Percentiles rank a stretch among this genome's conserved stretches.
phyloP scores from a whole-genome alignment of 31 red algal species.

The Endocladia muricata region DNA sequence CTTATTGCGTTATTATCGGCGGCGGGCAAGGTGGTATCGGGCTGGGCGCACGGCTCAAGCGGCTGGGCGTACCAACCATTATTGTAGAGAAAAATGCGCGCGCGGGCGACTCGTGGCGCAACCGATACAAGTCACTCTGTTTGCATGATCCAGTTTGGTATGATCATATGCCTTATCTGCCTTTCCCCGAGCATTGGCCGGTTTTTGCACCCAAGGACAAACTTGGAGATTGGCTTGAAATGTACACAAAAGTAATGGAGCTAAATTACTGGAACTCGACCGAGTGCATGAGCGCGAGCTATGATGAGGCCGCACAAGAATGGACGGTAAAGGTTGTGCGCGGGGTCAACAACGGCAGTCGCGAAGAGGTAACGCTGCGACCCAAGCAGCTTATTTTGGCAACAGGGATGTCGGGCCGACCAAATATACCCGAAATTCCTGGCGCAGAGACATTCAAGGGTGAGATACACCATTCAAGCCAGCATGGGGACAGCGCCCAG shows the following conservation, averaged over 20 bases:
- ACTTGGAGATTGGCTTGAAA: slow-evolving; percentile 2
- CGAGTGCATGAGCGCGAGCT: not conserved
- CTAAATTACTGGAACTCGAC: slow-evolving; percentile 7
- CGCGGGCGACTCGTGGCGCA: not conserved
- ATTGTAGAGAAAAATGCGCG: not conserved
- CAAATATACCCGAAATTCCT: slow-evolving; percentile 1
- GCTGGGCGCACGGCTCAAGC: slow-evolving; percentile 4
- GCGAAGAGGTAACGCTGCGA: not conserved
- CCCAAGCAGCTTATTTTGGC: slow-evolving; percentile 6
- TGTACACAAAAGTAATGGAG: not conserved
- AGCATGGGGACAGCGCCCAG: not conserved
- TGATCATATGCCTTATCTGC: slow-evolving; percentile 10
- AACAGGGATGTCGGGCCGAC: slow-evolving; percentile 6
- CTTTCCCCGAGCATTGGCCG: slow-evolving; percentile 8
- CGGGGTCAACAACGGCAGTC: not conserved
- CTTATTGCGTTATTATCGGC: not conserved
- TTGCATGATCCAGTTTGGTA: slow-evolving; percentile 13
- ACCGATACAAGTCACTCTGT: not conserved
- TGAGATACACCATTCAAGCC: not conserved
- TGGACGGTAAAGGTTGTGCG: not conserved
- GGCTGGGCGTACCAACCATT: not conserved
- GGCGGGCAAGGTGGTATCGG: not conserved
- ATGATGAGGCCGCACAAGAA: not conserved
- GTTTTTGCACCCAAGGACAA: not conserved
- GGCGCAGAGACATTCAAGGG: not conserved